A percentile compares a stretch with the other conserved stretches of the same genome.
These are phyloP conservation scores for Calocybe gangraenosa DNA, from an alignment of 768 basidiomycete genomes.

Conservation along the genomic window DNA sequence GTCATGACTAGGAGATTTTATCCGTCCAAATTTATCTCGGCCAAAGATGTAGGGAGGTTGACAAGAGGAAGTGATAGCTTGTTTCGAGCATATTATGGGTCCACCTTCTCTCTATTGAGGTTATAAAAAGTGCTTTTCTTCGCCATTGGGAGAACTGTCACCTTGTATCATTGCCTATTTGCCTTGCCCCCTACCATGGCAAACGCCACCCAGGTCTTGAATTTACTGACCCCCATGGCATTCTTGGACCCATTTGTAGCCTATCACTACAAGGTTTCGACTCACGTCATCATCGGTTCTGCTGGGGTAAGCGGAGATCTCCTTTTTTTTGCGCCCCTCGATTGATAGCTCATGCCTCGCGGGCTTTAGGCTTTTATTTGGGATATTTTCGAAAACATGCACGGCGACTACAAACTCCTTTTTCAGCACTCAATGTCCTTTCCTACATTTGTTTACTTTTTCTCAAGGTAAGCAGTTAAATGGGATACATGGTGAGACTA, in stretches of 20 bases:
- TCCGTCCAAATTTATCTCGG: too few relatives aligned
- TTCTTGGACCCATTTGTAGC: constrained; percentile 23
- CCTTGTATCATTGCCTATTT: too few relatives aligned
- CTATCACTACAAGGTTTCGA: constrained; percentile 21
- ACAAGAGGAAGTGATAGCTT: too few relatives aligned
- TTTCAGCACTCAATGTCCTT: constrained; percentile 13
- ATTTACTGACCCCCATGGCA: constrained; percentile 27
- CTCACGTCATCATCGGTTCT: constrained; percentile 23
- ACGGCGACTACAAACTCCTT: constrained; percentile 22
- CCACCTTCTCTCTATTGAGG: too few relatives aligned
- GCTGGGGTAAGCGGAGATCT: constrained; percentile 6
- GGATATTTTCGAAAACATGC: constrained; percentile 26
- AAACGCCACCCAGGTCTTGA: constrained; percentile 7
- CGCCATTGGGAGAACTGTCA: too few relatives aligned
- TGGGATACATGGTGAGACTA: neutral
- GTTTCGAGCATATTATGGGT: too few relatives aligned
- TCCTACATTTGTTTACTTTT: constrained; percentile 23
- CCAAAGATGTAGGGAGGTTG: too few relatives aligned
- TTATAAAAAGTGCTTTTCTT: too few relatives aligned
- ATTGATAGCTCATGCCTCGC: constrained; percentile 1
- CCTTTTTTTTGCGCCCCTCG: too few relatives aligned
- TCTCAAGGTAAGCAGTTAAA: constrained; percentile 25
- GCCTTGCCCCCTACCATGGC: too few relatives aligned
- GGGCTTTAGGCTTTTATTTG: constrained; percentile 25
- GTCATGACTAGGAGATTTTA: too few relatives aligned